phyloP scores from a whole-genome alignment of 2,329 filamentous ascomycete species.

The Trichoderma afroharzianum region DNA sequence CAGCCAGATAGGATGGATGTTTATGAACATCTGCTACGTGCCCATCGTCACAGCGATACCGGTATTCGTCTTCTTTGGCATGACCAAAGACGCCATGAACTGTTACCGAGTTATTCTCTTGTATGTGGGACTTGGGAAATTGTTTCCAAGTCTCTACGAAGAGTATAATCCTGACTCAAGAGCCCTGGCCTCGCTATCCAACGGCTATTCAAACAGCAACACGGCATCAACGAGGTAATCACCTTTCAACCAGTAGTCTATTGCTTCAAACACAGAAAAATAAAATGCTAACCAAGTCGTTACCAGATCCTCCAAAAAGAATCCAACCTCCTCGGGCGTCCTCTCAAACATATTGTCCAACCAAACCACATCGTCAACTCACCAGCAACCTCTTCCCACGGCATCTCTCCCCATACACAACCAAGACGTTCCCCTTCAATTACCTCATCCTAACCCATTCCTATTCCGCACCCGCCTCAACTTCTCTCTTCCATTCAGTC shows the following conservation, averaged over 20 bases:
- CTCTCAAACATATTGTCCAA: conserved; percentile 9
- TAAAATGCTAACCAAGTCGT: background rate
- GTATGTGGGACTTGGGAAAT: conserved; percentile 38
- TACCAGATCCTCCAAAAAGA: background rate
- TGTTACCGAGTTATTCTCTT: conserved; percentile 43
- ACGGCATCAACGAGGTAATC: conserved; percentile 10
- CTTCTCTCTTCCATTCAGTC: conserved; percentile 24
- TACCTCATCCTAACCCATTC: conserved; percentile 31
- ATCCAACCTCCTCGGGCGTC: conserved; percentile 11
- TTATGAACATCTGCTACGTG: conserved; percentile 48
- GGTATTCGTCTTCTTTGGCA: conserved; percentile 54
- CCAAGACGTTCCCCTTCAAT: conserved; percentile 13
- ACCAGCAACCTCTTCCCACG: background rate
- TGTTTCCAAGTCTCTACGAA: conserved; percentile 41
- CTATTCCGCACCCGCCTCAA: conserved; percentile 33
- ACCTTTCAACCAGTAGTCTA: background rate
- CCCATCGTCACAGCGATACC: conserved; percentile 44
- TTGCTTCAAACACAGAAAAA: background rate
- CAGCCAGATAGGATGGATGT: conserved; percentile 35
- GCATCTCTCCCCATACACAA: background rate
- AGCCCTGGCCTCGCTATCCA: conserved; percentile 15
- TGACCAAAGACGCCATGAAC: conserved; percentile 51
- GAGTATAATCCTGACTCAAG: conserved; percentile 38
- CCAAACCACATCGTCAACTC: background rate
- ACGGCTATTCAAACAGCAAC: background rate